These are phyloP conservation scores for Solanum appendiculatum DNA, from an alignment of 257 asterid species.

Conservation along the genomic window DNA sequence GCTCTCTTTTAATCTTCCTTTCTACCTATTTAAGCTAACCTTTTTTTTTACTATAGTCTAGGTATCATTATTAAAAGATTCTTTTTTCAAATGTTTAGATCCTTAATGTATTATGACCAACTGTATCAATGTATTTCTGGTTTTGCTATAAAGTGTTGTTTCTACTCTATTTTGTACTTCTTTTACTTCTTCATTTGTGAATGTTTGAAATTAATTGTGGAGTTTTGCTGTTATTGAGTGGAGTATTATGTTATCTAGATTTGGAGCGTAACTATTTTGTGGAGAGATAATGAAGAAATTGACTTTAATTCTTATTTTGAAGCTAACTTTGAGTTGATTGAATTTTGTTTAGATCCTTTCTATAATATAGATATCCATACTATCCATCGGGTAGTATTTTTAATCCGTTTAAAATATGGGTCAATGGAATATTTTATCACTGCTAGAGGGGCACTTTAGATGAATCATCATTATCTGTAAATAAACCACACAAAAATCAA, in stretches of 20 bases:
- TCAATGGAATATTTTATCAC: background rate
- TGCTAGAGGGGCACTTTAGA: background rate
- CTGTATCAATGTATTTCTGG: background rate
- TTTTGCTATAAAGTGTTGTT: background rate
- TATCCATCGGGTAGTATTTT: background rate
- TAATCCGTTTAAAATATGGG: background rate
- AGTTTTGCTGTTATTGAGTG: background rate
- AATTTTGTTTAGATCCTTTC: background rate
- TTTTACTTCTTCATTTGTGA: no score
- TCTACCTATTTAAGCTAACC: background rate
- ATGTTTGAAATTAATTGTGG: background rate
- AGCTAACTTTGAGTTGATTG: background rate
- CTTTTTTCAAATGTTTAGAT: background rate
- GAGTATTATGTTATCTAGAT: background rate
- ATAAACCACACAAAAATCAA: background rate
- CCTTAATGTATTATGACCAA: background rate
- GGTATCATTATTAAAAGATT: no score
- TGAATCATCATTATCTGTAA: background rate
- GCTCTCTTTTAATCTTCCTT: background rate
- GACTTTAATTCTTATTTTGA: background rate
- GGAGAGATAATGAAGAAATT: background rate
- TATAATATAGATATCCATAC: background rate
- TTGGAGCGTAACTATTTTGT: background rate
- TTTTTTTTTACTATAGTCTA: background rate
- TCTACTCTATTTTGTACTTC: background rate